Evolutionary conservation across 768 basidiomycete species (phyloP).

Genomic region (Collybia sordida): DNA sequence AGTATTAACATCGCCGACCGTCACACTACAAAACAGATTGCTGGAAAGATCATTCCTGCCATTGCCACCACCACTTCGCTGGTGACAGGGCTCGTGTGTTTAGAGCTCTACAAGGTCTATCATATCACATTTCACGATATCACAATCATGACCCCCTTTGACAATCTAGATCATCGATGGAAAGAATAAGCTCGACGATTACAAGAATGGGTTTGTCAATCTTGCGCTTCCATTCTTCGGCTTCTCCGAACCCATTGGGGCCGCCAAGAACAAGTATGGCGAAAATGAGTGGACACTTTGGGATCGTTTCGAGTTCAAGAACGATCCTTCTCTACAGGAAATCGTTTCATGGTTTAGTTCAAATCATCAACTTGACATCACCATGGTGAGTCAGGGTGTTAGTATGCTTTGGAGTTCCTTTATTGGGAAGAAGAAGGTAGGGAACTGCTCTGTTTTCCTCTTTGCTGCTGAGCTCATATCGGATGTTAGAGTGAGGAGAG

Average conservation of each 20-base stretch:
- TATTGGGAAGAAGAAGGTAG: conserved; percentile 89
- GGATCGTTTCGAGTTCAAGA: conserved; percentile 94
- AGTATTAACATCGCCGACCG: conserved; percentile 82
- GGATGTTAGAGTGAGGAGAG: conserved; percentile 75
- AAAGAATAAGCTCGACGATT: conserved; percentile 90
- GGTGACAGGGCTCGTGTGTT: conserved; percentile 92
- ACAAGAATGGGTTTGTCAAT: conserved; percentile 99
- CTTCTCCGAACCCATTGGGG: conserved; percentile 95
- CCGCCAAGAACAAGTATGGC: conserved; percentile 86
- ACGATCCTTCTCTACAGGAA: conserved; percentile 85
- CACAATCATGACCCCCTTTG: neutral
- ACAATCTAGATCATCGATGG: conserved; percentile 82
- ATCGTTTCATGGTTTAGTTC: conserved; percentile 83
- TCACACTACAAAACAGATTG: conserved; percentile 95
- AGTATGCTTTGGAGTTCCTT: conserved; percentile 99
- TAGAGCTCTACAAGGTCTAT: conserved; percentile 93
- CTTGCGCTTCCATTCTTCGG: conserved; percentile 98
- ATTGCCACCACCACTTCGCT: conserved; percentile 98
- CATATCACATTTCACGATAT: neutral
- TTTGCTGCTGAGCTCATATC: neutral
- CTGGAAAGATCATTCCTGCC: conserved; percentile 98
- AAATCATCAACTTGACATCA: conserved; percentile 82
- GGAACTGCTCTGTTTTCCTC: conserved; percentile 15
- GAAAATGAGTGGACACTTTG: conserved; percentile 94
- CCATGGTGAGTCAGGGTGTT: conserved; percentile 96